These are phyloP conservation scores for Cadophora malorum DNA, from an alignment of 2,329 filamentous ascomycete genomes.

Conservation along the genomic window DNA sequence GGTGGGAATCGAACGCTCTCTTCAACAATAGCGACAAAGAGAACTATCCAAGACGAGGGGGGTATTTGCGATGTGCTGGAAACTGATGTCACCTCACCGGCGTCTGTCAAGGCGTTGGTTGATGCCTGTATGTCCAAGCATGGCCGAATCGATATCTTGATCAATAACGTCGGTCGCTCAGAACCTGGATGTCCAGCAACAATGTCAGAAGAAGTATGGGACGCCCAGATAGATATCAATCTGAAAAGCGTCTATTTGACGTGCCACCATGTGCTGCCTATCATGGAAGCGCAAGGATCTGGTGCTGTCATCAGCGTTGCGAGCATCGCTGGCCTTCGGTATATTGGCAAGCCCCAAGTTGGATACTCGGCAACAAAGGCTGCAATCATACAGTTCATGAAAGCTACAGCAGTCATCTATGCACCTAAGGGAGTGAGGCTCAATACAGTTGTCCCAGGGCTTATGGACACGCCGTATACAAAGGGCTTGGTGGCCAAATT, in stretches of 20 bases:
- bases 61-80: constrained; percentile 50
- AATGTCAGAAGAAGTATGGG: constrained; percentile 57
- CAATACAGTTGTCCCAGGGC: not conserved
- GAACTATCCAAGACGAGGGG: constrained; percentile 47
- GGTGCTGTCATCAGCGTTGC: constrained; percentile 56
- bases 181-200: constrained; percentile 57
- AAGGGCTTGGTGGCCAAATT: not conserved
- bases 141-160: constrained; percentile 62
- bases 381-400: constrained; percentile 11
- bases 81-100: constrained; percentile 58
- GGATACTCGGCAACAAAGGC: constrained; percentile 5
- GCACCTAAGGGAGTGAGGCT: not conserved
- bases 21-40: constrained; percentile 48
- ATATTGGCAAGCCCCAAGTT: constrained; percentile 37
- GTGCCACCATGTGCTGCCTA: constrained; percentile 57
- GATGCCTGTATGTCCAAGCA: constrained; percentile 57
- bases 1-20: constrained; percentile 54
- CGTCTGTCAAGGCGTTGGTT: constrained; percentile 58
- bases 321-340: constrained; percentile 58
- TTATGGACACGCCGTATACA: constrained; percentile 5
- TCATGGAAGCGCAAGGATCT: constrained; percentile 56
- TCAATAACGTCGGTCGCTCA: constrained; percentile 65
- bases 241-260: constrained; percentile 60
- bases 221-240: constrained; percentile 59
- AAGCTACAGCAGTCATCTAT: not conserved